A percentile compares a stretch with the other conserved stretches of the same genome.
These are phyloP conservation scores for Zasmidium citrigriseum DNA, from an alignment of 2,329 filamentous ascomycete species.

Conservation along the genomic window DNA sequence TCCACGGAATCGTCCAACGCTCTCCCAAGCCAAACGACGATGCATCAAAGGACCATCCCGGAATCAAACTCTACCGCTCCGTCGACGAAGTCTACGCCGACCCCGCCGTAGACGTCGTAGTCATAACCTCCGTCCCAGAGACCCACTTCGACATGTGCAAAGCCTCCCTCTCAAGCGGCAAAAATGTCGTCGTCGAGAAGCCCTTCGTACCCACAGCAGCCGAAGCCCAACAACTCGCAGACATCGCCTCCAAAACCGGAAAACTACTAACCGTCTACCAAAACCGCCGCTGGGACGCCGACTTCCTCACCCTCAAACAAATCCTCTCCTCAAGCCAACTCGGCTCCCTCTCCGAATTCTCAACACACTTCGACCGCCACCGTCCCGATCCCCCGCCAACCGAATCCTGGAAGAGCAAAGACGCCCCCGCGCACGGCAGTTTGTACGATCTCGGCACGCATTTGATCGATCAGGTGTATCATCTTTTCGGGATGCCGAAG, in stretches of 20 bases:
- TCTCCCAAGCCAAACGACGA: conserved; percentile 65
- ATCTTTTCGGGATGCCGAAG: conserved; percentile 68
- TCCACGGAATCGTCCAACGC: conserved; percentile 77
- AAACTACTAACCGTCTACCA: conserved; percentile 51
- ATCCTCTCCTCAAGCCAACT: conserved; percentile 62
- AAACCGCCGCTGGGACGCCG: conserved; percentile 73
- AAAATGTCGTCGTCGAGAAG: conserved; percentile 81
- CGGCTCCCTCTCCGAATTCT: conserved; percentile 74
- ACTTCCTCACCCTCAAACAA: conserved; percentile 70
- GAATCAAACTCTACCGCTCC: conserved; percentile 64
- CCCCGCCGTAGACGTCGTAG: conserved; percentile 65
- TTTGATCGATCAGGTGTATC: conserved; percentile 72
- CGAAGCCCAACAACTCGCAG: conserved; percentile 65
- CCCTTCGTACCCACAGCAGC: conserved; percentile 73
- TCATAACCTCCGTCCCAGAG: conserved; percentile 71
- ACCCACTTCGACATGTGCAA: conserved; percentile 69
- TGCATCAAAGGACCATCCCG: conserved; percentile 67
- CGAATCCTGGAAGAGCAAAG: conserved; percentile 66
- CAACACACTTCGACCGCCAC: conserved; percentile 79
- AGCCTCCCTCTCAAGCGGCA: conserved; percentile 66
- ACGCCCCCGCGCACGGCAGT: conserved; percentile 65
- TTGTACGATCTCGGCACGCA: conserved; percentile 77
- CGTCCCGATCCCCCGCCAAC: conserved; percentile 54
- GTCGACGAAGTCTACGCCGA: conserved; percentile 66
- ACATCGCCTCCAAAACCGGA: conserved; percentile 39